Percentiles rank a stretch among this genome's conserved stretches.
Evolutionary conservation across 1,139 yeast genomes (phyloP).

Genomic region (Lodderomyces theae): DNA sequence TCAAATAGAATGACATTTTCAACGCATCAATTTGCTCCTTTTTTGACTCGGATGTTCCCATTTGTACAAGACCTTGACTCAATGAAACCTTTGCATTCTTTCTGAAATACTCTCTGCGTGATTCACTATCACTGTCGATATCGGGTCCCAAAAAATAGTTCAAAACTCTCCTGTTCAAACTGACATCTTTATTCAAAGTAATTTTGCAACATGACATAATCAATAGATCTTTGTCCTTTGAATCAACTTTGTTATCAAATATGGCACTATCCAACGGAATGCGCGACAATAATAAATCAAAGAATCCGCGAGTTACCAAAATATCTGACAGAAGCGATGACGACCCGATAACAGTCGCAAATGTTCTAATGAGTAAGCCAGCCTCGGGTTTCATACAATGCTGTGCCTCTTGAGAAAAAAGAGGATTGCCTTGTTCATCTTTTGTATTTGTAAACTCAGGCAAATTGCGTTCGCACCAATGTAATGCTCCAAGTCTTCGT

Average conservation of each 20-base stretch:
- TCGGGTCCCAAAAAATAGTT: constrained; percentile 86
- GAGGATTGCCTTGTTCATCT: constrained; percentile 11
- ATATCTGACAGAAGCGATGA: constrained; percentile 43
- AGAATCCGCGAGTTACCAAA: constrained; percentile 83
- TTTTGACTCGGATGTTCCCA: constrained; percentile 35
- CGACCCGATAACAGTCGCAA: constrained; percentile 62
- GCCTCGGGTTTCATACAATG: constrained; percentile 71
- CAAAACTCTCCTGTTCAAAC: constrained; percentile 90
- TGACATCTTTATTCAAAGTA: constrained; percentile 83
- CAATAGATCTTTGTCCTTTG: constrained; percentile 55
- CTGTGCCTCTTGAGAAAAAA: constrained; percentile 50
- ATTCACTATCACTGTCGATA: constrained; percentile 17
- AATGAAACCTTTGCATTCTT: constrained; percentile 52
- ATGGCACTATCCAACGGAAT: constrained; percentile 64
- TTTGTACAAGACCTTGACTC: constrained; percentile 48
- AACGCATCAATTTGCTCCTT: constrained; percentile 49
- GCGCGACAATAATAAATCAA: constrained; percentile 72
- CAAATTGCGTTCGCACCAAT: constrained; percentile 66
- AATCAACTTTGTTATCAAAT: constrained; percentile 44
- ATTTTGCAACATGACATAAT: constrained; percentile 64
- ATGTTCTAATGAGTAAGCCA: constrained; percentile 72
- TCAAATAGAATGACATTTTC: constrained; percentile 58
- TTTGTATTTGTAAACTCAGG: constrained; percentile 45
- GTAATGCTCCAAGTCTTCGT: constrained; percentile 76
- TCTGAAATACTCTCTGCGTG: constrained; percentile 49